Evolutionary conservation across 129 eudicot species (phyloP).

Genomic region (Arctium lappa): DNA sequence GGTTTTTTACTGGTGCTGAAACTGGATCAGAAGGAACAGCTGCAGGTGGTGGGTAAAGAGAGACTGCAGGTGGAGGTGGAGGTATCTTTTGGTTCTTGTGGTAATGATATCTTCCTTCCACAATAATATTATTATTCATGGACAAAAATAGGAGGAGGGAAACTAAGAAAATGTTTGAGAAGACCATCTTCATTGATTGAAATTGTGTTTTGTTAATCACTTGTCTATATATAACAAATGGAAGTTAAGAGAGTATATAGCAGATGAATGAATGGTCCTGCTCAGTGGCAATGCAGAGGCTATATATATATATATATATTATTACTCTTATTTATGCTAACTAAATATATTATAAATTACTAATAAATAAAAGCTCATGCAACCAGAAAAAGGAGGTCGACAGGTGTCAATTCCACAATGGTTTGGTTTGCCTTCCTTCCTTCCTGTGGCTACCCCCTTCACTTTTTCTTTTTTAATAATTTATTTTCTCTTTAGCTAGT

Average conservation of each 20-base stretch:
- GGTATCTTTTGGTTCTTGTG: conserved; percentile 32
- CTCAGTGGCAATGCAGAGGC: background rate
- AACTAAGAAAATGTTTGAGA: background rate
- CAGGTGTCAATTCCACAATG: conserved; percentile 45
- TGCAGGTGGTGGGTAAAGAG: background rate
- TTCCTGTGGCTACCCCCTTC: conserved; percentile 14
- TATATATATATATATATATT: no score
- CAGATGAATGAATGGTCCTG: background rate
- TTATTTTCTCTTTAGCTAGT: no score
- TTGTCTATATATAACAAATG: background rate
- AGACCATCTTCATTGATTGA: background rate
- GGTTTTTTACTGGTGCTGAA: conserved; percentile 14
- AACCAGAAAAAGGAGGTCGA: conserved; percentile 8
- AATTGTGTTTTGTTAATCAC: background rate
- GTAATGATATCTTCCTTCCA: conserved; percentile 46
- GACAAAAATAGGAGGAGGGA: background rate
- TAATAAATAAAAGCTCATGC: conserved; percentile 3
- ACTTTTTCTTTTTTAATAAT: background rate
- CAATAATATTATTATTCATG: conserved; percentile 12
- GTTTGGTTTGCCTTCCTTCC: background rate
- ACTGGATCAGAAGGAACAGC: conserved; percentile 42
- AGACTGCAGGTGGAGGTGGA: background rate
- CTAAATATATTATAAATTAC: no score
- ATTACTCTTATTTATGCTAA: background rate
- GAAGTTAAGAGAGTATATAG: background rate